phyloP scores from a whole-genome alignment of 176 grass and related monocot species.

The bread wheat (Triticum aestivum) region IWGSC_CS_RefSeq_v2.1 NC_057809.1:449216549-449217048 shows the following conservation, averaged over 20 bases:
- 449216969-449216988: conserved; percentile 61
- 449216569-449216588: conserved; percentile 61
- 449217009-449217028: conserved; percentile 54
- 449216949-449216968: conserved; percentile 50
- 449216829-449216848: conserved; percentile 61
- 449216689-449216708: conserved; percentile 64
- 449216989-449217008: conserved; percentile 54
- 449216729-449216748: conserved; percentile 46
- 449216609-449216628: conserved; percentile 76
- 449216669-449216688: conserved; percentile 37
- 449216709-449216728: conserved; percentile 52
- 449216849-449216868: conserved; percentile 72
- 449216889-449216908: conserved; percentile 25
- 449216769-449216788: conserved; percentile 41
- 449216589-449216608: conserved; percentile 62
- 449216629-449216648: conserved; percentile 45
- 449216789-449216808: conserved; percentile 56
- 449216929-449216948: conserved; percentile 29
- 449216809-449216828: conserved; percentile 39
- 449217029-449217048: conserved; percentile 63
- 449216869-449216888: conserved; percentile 35
- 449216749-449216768: conserved; percentile 39
- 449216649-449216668: conserved; percentile 38
- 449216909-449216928: conserved; percentile 39
- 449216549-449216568: conserved; percentile 62